Evolutionary conservation across 345 rosid species (phyloP).

Genomic region (Citropsis articulata): DNA sequence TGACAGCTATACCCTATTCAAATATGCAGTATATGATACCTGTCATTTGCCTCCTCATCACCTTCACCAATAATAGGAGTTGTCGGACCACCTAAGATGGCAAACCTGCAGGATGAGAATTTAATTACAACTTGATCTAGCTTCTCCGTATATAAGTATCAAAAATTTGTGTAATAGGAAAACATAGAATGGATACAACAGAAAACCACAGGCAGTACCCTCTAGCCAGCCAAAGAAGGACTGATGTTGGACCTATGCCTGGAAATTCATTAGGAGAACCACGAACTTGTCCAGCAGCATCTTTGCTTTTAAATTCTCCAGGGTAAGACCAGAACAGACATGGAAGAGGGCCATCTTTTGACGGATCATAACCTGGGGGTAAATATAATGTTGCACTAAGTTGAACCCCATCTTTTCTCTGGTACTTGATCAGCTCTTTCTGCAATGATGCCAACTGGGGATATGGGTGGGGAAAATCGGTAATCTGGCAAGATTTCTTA

Average conservation of each 20-base stretch:
- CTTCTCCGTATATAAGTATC: slow-evolving; percentile 10
- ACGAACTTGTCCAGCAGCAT: slow-evolving; percentile 99
- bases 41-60: slow-evolving; percentile 95
- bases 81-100: slow-evolving; percentile 95
- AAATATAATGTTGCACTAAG: slow-evolving; percentile 92
- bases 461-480: slow-evolving; percentile 93
- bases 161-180: slow-evolving; percentile 11
- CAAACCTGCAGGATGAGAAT: slow-evolving; percentile 54
- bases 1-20: not conserved
- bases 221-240: slow-evolving; percentile 98
- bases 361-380: slow-evolving; percentile 89
- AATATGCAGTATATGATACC: slow-evolving; percentile 34
- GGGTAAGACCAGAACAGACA: slow-evolving; percentile 97
- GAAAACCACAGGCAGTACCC: slow-evolving; percentile 39
- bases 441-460: slow-evolving; percentile 90
- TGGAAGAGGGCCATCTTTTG: slow-evolving; percentile 90
- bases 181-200: slow-evolving; percentile 4
- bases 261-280: slow-evolving; percentile 99
- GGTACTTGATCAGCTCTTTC: slow-evolving; percentile 97
- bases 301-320: slow-evolving; percentile 99
- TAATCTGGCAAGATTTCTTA: slow-evolving; percentile 70
- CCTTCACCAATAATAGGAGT: slow-evolving; percentile 99
- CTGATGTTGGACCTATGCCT: slow-evolving; percentile 91
- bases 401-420: slow-evolving; percentile 93
- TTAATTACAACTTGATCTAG: slow-evolving; percentile 19